Percentiles rank a stretch among this genome's conserved stretches.
Conservation (phyloP, 495 filamentous ascomycete species). For the Aspergillus biplanus region DNA sequence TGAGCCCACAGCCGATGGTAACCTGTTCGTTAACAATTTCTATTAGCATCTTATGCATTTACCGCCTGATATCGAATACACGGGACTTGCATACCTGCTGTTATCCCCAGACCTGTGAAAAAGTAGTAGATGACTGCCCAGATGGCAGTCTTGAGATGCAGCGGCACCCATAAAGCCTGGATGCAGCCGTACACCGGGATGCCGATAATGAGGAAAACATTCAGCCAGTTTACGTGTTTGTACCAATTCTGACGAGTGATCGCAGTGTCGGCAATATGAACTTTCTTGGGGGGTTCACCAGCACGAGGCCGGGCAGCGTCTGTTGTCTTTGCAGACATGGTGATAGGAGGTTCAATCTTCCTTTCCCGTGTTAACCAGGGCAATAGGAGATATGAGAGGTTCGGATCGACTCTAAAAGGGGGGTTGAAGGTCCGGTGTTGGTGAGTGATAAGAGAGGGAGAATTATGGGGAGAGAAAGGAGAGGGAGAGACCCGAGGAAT, state of each 20-base stretch:
- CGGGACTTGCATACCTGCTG: conserved; percentile 62
- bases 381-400: neutral
- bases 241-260: conserved; percentile 91
- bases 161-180: conserved; percentile 79
- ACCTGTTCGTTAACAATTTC: conserved; percentile 46
- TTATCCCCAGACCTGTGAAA: conserved; percentile 87
- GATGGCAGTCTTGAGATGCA: conserved; percentile 73
- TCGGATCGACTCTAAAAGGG: neutral
- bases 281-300: conserved; percentile 51
- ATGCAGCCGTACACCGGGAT: conserved; percentile 79
- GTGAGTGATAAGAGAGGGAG: conserved; percentile 16
- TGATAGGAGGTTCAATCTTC: conserved; percentile 16
- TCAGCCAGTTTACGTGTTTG: conserved; percentile 96
- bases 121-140: conserved; percentile 92
- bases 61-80: neutral
- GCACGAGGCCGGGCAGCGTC: conserved; percentile 41
- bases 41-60: conserved; percentile 20
- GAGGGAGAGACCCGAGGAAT: conserved; percentile 7
- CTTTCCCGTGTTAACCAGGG: neutral
- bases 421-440: conserved; percentile 1
- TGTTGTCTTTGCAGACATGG: conserved; percentile 46
- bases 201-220: conserved; percentile 83
- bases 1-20: conserved; percentile 97
- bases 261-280: conserved; percentile 62
- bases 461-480: conserved; percentile 12